Evolutionary conservation across 1,284 basidiomycete species (phyloP).

Genomic region (Leucoagaricus sp.): DNA sequence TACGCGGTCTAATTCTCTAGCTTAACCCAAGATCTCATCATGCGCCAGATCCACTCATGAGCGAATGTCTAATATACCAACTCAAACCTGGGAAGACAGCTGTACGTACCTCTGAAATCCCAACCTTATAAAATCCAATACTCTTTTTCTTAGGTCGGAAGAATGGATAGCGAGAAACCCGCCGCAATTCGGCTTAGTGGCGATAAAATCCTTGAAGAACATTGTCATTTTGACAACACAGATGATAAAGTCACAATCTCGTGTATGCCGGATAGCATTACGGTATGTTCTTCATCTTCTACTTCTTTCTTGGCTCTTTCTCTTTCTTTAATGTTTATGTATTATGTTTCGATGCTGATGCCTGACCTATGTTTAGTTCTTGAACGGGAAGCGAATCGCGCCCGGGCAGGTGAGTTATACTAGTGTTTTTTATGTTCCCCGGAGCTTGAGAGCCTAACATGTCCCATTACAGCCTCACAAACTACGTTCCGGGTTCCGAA

Average conservation of each 20-base stretch:
- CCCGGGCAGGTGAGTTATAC: conserved; percentile 62
- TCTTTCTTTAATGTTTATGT: conserved; percentile 16
- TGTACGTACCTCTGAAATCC: conserved; percentile 39
- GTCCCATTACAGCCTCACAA: conserved; percentile 63
- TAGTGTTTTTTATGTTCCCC: not conserved
- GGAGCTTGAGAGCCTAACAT: conserved; percentile 3
- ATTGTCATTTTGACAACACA: conserved; percentile 88
- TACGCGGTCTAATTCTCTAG: conserved; percentile 30
- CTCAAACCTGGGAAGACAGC: conserved; percentile 87
- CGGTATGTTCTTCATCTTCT: conserved; percentile 74
- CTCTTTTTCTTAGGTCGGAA: conserved; percentile 61
- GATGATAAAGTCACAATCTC: conserved; percentile 87
- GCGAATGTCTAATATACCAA: conserved; percentile 93
- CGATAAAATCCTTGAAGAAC: conserved; percentile 87
- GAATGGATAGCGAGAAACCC: conserved; percentile 75
- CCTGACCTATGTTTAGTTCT: conserved; percentile 51
- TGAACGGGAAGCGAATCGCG: conserved; percentile 89
- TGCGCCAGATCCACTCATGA: conserved; percentile 78
- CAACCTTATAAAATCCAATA: not conserved
- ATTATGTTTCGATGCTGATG: conserved; percentile 5
- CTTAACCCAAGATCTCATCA: conserved; percentile 12
- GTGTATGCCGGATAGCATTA: conserved; percentile 78
- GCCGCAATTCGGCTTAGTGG: conserved; percentile 94
- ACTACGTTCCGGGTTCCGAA: conserved; percentile 90
- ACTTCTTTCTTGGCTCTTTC: not conserved